These are phyloP conservation scores for Hemileccinum rubropunctum DNA, from an alignment of 768 basidiomycete species.

Conservation along the genomic window DNA sequence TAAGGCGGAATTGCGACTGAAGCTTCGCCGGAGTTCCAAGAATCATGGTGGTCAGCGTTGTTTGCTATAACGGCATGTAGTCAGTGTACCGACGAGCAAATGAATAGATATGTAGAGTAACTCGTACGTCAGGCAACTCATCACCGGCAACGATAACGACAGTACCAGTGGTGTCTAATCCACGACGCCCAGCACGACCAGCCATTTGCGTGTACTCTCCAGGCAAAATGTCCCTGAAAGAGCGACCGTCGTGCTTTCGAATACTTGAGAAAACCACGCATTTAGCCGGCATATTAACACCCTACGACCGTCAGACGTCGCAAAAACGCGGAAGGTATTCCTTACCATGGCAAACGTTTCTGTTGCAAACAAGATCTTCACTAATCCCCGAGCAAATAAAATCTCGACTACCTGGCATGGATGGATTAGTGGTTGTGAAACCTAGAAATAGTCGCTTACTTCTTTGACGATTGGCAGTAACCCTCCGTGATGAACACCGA, in stretches of 20 bases:
- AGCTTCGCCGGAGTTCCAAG: constrained; percentile 91
- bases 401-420: constrained; percentile 83
- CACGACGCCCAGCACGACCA: constrained; percentile 94
- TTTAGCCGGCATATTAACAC: constrained; percentile 99
- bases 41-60: constrained; percentile 81
- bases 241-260: constrained; percentile 92
- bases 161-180: constrained; percentile 91
- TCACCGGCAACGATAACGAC: constrained; percentile 88
- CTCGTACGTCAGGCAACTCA: constrained; percentile 76
- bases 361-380: constrained; percentile 96
- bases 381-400: constrained; percentile 90
- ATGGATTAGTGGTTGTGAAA: constrained; percentile 3
- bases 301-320: constrained; percentile 46
- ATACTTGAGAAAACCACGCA: constrained; percentile 96
- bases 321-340: neutral
- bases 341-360: constrained; percentile 98
- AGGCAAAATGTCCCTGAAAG: constrained; percentile 85
- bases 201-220: constrained; percentile 99
- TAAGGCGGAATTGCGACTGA: constrained; percentile 93
- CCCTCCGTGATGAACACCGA: constrained; percentile 97
- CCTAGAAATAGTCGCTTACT: constrained; percentile 40
- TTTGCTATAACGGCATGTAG: constrained; percentile 47
- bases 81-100: neutral
- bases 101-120: constrained; percentile 7
- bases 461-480: constrained; percentile 96